Evolutionary conservation across 805 yeast species (phyloP), one percentile per base, ranked within the genome.

Genomic region (Brettanomyces nanus): DNA sequence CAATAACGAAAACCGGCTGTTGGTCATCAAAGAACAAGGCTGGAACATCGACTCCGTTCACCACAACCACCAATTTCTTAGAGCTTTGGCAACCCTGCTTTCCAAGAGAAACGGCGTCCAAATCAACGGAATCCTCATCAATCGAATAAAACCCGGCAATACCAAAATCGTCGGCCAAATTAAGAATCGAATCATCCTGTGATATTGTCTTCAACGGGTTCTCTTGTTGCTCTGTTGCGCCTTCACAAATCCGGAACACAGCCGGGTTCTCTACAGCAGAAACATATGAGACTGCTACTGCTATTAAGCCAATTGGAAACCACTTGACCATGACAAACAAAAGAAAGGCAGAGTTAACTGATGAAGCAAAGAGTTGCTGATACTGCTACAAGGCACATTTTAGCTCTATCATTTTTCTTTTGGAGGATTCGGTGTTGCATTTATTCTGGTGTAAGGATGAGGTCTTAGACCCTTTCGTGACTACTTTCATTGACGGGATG

Each of bases 81-180:
- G 20, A 30, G 9, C 20, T 11, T 10, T 37, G 23, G 4, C 35
- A 33, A n/a, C 27, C 36, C 9, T 34, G 25, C 19, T 51, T 49
- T n/a, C 53, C 54, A 18, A 53, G 17, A 3, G 48, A 41, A 15
- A 54, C 35, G 4, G 52, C 36, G n/a, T 39, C 39, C 6, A 37
- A 21, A 33, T 45, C 45, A 21, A 59, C 56, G 18, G 51, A 44
- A n/a, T 53, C 47, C n/a, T n/a, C n/a, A 18, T 61, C 62, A 29
- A 69, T 40, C 23, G 54, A 48, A 44, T 61, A 64, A 41, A 53
- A 52, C 18, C 58, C 61, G 18, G 68, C 59, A 19, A 66, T 59
- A 18, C 61, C 71, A 37, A 68, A 59, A 39, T 60, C 63, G 45
- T 70, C 74, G 28, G 73, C 68, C 43, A 72, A 61, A 47, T 66